These are phyloP conservation scores for Diplodia seriata DNA, from an alignment of 2,329 filamentous ascomycete genomes.

Conservation along the genomic window DNA sequence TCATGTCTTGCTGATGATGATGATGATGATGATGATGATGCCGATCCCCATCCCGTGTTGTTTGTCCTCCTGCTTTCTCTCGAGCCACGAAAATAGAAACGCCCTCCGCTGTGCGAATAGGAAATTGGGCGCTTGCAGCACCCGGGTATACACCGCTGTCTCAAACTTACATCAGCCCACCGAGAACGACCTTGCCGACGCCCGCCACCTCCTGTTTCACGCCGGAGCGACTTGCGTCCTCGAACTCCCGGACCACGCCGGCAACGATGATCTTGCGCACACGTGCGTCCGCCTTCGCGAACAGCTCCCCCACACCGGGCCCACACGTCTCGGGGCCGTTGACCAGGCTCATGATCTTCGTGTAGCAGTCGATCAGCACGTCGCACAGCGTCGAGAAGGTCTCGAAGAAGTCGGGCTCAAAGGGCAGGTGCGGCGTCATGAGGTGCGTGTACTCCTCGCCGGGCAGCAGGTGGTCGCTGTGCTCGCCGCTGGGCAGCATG, in stretches of 20 bases:
- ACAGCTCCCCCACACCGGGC: conserved; percentile 81
- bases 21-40: not conserved
- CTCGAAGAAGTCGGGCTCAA: conserved; percentile 96
- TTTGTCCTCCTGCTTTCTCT: not conserved
- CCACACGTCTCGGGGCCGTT: conserved; percentile 68
- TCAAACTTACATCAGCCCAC: conserved; percentile 72
- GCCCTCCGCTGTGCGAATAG: conserved; percentile 7
- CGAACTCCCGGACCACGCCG: conserved; percentile 88
- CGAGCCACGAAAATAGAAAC: conserved; percentile 1
- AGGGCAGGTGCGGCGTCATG: conserved; percentile 89
- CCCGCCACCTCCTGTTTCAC: conserved; percentile 83
- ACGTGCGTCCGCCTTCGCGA: conserved; percentile 85
- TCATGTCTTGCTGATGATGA: conserved; percentile 5
- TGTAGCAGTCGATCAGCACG: conserved; percentile 91
- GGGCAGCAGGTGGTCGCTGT: conserved; percentile 41
- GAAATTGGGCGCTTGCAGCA: not conserved
- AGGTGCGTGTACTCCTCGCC: conserved; percentile 90
- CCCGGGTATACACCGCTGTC: conserved; percentile 24
- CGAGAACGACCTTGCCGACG: conserved; percentile 86
- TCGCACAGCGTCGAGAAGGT: conserved; percentile 96
- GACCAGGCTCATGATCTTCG: conserved; percentile 75
- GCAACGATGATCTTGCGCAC: conserved; percentile 89
- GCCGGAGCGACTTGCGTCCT: conserved; percentile 78
- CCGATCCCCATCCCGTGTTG: not conserved
- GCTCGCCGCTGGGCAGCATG: conserved; percentile 22